These are phyloP conservation scores for Wallemia mellicola DNA, from an alignment of 1,284 basidiomycete genomes.

Conservation along the genomic window DNA sequence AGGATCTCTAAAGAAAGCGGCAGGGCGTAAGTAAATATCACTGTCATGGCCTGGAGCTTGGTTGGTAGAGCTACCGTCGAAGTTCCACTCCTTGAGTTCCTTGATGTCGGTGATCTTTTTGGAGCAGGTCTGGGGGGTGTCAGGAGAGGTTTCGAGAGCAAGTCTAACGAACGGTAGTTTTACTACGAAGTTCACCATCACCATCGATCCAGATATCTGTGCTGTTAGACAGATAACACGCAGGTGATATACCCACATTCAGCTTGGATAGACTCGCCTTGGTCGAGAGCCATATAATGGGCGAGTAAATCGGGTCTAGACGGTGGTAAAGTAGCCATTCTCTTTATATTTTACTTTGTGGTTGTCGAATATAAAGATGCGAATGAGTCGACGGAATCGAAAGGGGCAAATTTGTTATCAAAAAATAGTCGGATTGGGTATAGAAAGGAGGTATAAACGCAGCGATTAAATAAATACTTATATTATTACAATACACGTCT, in stretches of 20 bases:
- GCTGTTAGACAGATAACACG: background rate
- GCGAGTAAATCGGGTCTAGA: constrained; percentile 47
- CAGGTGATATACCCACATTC: constrained; percentile 34
- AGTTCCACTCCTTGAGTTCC: constrained; percentile 88
- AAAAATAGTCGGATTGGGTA: background rate
- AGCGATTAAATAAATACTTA: background rate
- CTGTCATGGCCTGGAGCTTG: constrained; percentile 86
- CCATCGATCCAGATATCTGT: constrained; percentile 87
- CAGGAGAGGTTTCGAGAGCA: background rate
- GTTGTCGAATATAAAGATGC: background rate
- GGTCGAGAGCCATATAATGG: constrained; percentile 48
- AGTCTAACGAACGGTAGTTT: constrained; percentile 31
- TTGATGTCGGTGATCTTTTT: constrained; percentile 19
- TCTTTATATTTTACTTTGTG: background rate
- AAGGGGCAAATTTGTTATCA: background rate
- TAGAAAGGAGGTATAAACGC: background rate
- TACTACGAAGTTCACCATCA: constrained; percentile 65
- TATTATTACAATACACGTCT: background rate
- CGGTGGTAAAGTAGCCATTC: constrained; percentile 7
- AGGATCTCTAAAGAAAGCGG: constrained; percentile 91
- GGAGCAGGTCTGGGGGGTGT: constrained; percentile 11
- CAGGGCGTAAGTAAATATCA: constrained; percentile 91
- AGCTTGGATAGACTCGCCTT: constrained; percentile 66
- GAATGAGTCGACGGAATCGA: background rate
- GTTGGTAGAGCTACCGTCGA: constrained; percentile 89